Conservation (phyloP, 1,284 basidiomycete genomes). For the Farysia itapuensis region DNA sequence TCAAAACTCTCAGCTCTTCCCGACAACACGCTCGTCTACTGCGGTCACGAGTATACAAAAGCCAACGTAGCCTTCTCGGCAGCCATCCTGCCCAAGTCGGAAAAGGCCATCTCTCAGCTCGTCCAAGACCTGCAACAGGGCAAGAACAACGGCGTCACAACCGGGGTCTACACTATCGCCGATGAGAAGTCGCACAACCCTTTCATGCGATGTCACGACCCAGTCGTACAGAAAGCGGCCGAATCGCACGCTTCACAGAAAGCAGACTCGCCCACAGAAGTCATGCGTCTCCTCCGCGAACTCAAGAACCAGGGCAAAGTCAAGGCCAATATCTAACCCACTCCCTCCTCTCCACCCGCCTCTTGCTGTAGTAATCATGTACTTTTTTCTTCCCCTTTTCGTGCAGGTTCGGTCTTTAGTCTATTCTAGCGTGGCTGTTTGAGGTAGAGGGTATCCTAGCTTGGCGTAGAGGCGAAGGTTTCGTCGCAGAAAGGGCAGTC, state of each 20-base stretch:
- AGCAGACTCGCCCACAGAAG: constrained; percentile 64
- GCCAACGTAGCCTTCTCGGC: constrained; percentile 58
- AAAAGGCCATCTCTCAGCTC: constrained; percentile 67
- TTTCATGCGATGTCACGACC: constrained; percentile 57
- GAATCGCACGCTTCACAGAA: not conserved
- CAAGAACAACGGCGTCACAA: constrained; percentile 66
- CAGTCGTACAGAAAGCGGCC: constrained; percentile 60
- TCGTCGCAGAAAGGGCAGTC: too few relatives aligned
- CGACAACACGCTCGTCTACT: constrained; percentile 77
- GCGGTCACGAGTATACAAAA: constrained; percentile 70
- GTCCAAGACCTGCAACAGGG: constrained; percentile 18
- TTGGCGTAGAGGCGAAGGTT: too few relatives aligned
- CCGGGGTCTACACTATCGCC: constrained; percentile 77
- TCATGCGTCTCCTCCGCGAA: constrained; percentile 75
- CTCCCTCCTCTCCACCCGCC: too few relatives aligned
- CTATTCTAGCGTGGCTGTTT: too few relatives aligned
- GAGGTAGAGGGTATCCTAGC: too few relatives aligned
- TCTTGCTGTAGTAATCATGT: too few relatives aligned
- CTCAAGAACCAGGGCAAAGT: constrained; percentile 71
- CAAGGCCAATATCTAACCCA: constrained; percentile 35
- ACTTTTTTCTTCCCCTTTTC: too few relatives aligned
- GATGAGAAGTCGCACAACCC: constrained; percentile 70
- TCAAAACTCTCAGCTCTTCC: constrained; percentile 72
- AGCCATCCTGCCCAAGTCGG: constrained; percentile 68
- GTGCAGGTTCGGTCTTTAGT: too few relatives aligned